A percentile compares a stretch with the other conserved stretches of the same genome.
Conservation (phyloP, 1,139 yeast genomes). For the Geotrichum siamense region DNA sequence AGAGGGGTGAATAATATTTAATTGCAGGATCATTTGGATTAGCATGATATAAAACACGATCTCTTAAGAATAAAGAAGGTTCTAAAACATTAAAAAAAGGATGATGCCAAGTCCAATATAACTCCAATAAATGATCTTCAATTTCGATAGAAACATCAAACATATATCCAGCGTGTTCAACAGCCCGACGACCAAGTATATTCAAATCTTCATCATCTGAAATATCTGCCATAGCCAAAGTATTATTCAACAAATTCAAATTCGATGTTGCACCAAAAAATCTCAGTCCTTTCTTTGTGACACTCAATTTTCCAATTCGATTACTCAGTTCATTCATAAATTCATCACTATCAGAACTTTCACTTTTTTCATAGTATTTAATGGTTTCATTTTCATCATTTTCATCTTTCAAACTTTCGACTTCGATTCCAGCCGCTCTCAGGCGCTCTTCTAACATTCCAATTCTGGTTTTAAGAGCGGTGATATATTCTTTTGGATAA, state of each 20-base stretch:
- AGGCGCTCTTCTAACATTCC: conserved; percentile 17
- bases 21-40: conserved; percentile 14
- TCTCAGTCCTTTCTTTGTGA: conserved; percentile 25
- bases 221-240: conserved; percentile 10
- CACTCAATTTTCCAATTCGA: conserved; percentile 20
- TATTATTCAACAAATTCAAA: conserved; percentile 17
- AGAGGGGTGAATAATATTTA: conserved; percentile 22
- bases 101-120: conserved; percentile 29
- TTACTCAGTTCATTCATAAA: conserved; percentile 12
- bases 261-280: conserved; percentile 28
- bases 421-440: conserved; percentile 16
- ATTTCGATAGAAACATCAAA: conserved; percentile 18
- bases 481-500: conserved; percentile 21
- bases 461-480: conserved; percentile 19
- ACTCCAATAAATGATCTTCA: conserved; percentile 22
- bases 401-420: background rate
- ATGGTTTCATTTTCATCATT: background rate
- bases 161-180: conserved; percentile 14
- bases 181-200: conserved; percentile 15
- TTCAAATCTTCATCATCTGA: conserved; percentile 6
- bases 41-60: conserved; percentile 17
- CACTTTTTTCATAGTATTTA: background rate
- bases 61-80: conserved; percentile 22
- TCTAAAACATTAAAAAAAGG: conserved; percentile 24
- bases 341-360: conserved; percentile 5